Base-by-base conservation (phyloP, 169 alveolate species). In the Nephromyces sp. region DNA sequence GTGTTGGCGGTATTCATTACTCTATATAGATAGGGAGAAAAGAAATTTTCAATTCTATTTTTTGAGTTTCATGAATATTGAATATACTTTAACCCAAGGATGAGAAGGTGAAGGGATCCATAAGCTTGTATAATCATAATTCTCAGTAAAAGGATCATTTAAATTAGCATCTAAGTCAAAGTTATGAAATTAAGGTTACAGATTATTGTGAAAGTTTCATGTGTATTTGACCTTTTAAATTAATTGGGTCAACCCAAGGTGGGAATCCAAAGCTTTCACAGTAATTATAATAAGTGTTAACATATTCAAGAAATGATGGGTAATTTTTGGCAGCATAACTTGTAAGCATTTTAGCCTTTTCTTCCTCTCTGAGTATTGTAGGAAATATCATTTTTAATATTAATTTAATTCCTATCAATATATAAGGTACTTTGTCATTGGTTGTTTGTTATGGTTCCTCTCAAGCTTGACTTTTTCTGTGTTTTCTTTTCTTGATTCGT, bases 1-100 rank as follows among this genome's bases (percentile, higher is more conserved):
- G 74, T 91, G 96, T 27, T 67, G 72, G 27, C 52, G 28, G 0
- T 52, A 32, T 6, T 57, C 57, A 33, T 24, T 32, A 24, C 65
- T 29, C 53, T 32, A 52, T 35, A 63, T n/a, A 52, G 35, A 27
- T 21, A 31, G 30, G 30, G 31, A n/a, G n/a, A 62, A 8, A 24
- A 21, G 29, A 15, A 24, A 15, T 15, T 15, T 15, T 8, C 43
- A 62, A 21, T n/a, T 15, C 15, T n/a, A 21, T n/a, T n/a, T 53
- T 8, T 15, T 62, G 8, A 8, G n/a, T n/a, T n/a, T n/a, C 8
- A 15, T 8, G 8, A 8, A 8, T n/a, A 62, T 62, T 8, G 29
- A 62, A 24, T n/a, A 24, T 8, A 62, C n/a, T 53, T 8, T 53
- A 15, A 53, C 68, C n/a, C n/a, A 62, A n/a, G 63, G 68, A 62